phyloP scores from a whole-genome alignment of 2,329 filamentous ascomycete species.

The Paracoccidioides brasiliensis region DNA sequence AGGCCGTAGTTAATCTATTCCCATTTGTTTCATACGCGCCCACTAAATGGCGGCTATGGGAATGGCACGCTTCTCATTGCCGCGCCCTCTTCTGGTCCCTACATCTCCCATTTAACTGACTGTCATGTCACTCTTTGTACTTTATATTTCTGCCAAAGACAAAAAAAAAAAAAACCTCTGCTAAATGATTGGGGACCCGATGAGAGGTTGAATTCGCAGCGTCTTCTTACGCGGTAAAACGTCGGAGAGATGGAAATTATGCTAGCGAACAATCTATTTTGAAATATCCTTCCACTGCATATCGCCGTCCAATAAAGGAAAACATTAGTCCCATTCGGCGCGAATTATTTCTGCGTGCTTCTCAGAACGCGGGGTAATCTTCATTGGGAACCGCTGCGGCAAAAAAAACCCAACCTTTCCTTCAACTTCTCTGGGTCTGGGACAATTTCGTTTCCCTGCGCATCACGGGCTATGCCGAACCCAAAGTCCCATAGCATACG shows the following conservation, averaged over 20 bases:
- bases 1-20: no score
- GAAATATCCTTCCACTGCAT: background rate
- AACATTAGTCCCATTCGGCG: background rate
- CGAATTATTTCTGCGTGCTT: background rate
- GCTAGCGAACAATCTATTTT: background rate
- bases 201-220: no score
- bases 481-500: constrained; percentile 39
- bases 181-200: no score
- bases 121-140: no score
- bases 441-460: constrained; percentile 7
- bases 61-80: no score
- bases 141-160: no score
- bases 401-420: constrained; percentile 4
- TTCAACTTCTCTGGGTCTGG: constrained; percentile 8
- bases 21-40: no score
- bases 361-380: constrained; percentile 4
- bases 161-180: no score
- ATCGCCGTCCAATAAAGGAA: background rate
- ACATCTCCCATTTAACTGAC: no score
- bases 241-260: background rate
- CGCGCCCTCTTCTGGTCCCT: no score
- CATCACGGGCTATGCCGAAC: constrained; percentile 6
- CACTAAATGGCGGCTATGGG: no score
- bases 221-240: no score
- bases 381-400: constrained; percentile 6